Evolutionary conservation across 805 yeast genomes (phyloP).

Genomic region (Blastobotrys americana): DNA sequence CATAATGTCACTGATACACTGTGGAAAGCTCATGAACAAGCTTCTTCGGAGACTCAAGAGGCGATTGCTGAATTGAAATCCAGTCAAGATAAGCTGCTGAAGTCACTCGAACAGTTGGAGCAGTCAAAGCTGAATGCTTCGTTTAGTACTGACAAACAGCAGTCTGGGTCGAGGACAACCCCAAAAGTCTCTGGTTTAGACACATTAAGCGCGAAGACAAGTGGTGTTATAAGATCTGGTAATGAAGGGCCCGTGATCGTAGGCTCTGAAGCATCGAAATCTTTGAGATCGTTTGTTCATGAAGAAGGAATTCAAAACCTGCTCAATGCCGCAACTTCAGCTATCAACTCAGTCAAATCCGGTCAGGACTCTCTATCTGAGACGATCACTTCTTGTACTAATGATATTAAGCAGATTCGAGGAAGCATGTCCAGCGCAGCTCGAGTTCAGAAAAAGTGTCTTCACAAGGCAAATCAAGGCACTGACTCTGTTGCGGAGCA

Average conservation of each 20-base stretch:
- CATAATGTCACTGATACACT: slow-evolving; percentile 25
- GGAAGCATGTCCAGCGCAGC: background rate
- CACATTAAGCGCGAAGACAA: no score
- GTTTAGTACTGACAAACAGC: slow-evolving; percentile 17
- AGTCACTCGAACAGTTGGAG: slow-evolving; percentile 32
- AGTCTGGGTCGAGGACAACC: no score
- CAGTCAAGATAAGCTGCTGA: slow-evolving; percentile 28
- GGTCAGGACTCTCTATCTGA: background rate
- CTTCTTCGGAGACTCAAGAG: slow-evolving; percentile 16
- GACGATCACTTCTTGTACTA: background rate
- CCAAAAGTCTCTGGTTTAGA: no score
- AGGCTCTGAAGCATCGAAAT: slow-evolving; percentile 21
- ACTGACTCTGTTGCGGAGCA: slow-evolving; percentile 24
- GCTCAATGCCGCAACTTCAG: slow-evolving; percentile 24
- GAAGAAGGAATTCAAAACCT: slow-evolving; percentile 27
- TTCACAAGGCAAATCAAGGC: slow-evolving; percentile 21
- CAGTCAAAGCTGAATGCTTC: slow-evolving; percentile 33
- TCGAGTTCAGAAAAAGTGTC: slow-evolving; percentile 20
- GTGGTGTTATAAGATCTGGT: no score
- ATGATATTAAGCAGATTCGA: slow-evolving; percentile 3
- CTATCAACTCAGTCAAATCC: slow-evolving; percentile 19
- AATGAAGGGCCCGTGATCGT: slow-evolving; percentile 10
- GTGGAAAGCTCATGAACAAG: slow-evolving; percentile 14
- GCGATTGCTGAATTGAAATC: slow-evolving; percentile 22
- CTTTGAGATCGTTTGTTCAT: slow-evolving; percentile 6